Evolutionary conservation across 305 asterid genomes (phyloP).

Genomic region (Ajuga reptans): DNA sequence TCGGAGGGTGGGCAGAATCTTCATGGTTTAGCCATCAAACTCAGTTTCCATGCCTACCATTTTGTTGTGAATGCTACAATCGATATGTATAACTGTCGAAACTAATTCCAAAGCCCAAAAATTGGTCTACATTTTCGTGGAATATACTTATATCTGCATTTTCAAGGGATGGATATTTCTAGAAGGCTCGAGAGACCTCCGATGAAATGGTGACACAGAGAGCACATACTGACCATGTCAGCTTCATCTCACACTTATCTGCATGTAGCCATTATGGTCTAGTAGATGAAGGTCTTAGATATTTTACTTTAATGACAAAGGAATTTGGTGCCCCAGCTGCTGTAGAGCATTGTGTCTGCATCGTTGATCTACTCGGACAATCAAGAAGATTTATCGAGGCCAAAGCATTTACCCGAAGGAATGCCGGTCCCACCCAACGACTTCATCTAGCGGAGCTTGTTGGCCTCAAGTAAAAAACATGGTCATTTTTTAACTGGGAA

Average conservation of each 20-base stretch:
- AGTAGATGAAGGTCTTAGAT: constrained; percentile 66
- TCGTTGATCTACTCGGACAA: constrained; percentile 81
- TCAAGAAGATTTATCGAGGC: constrained; percentile 70
- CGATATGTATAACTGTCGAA: constrained; percentile 82
- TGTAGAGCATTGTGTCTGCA: constrained; percentile 72
- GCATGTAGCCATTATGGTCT: constrained; percentile 92
- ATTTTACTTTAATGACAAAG: constrained; percentile 50
- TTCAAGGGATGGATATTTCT: constrained; percentile 63
- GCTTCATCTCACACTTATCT: constrained; percentile 74
- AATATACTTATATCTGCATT: constrained; percentile 64
- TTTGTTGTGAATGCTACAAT: constrained; percentile 52
- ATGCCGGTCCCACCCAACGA: constrained; percentile 75
- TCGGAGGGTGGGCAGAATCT: constrained; percentile 71
- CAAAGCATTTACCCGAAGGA: constrained; percentile 49
- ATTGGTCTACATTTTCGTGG: constrained; percentile 58
- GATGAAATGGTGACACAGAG: constrained; percentile 59
- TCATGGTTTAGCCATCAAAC: constrained; percentile 61
- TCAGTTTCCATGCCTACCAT: constrained; percentile 43
- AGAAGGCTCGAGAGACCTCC: constrained; percentile 49
- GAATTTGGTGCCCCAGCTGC: constrained; percentile 55
- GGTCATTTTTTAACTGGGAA: constrained; percentile 56
- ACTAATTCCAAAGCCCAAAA: constrained; percentile 50
- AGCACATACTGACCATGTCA: constrained; percentile 59
- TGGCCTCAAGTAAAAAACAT: constrained; percentile 65
- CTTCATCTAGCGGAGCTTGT: constrained; percentile 66